phyloP scores from a whole-genome alignment of 805 yeast genomes.

The Cyberlindnera mycetangii region DNA sequence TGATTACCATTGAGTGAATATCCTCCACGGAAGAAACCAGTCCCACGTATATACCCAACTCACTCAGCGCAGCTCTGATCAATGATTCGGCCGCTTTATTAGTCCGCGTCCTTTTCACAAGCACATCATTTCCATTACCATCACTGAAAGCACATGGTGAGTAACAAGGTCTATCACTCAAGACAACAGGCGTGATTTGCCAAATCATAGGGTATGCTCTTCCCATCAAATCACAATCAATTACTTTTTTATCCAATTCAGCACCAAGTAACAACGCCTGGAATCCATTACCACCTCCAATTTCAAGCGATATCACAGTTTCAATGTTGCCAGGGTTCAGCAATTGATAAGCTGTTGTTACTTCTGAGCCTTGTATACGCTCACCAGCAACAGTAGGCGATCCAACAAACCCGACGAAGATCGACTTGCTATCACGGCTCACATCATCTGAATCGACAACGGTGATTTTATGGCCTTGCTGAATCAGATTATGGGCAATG shows the following conservation, averaged over 20 bases:
- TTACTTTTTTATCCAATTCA: conserved; percentile 30
- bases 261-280: conserved; percentile 30
- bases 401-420: conserved; percentile 40
- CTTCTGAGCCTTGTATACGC: conserved; percentile 39
- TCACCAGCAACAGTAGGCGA: conserved; percentile 47
- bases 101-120: conserved; percentile 32
- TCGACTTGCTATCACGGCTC: conserved; percentile 6
- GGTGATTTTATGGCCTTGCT: conserved; percentile 34
- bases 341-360: conserved; percentile 31
- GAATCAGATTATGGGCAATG: conserved; percentile 33
- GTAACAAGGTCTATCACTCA: conserved; percentile 22
- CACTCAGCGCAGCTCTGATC: conserved; percentile 41
- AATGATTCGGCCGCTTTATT: conserved; percentile 36
- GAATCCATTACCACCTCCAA: conserved; percentile 45
- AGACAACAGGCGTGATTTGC: conserved; percentile 39
- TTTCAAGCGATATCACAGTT: conserved; percentile 37
- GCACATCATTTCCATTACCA: conserved; percentile 42
- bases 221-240: conserved; percentile 45
- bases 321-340: conserved; percentile 31
- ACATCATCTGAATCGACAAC: conserved; percentile 33
- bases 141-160: conserved; percentile 34
- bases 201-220: conserved; percentile 45
- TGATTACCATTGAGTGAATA: conserved; percentile 31
- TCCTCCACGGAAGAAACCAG: conserved; percentile 34
- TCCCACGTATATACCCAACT: conserved; percentile 41